These are phyloP conservation scores for Schizophyllum amplum DNA, from an alignment of 1,284 basidiomycete species.

Conservation along the genomic window DNA sequence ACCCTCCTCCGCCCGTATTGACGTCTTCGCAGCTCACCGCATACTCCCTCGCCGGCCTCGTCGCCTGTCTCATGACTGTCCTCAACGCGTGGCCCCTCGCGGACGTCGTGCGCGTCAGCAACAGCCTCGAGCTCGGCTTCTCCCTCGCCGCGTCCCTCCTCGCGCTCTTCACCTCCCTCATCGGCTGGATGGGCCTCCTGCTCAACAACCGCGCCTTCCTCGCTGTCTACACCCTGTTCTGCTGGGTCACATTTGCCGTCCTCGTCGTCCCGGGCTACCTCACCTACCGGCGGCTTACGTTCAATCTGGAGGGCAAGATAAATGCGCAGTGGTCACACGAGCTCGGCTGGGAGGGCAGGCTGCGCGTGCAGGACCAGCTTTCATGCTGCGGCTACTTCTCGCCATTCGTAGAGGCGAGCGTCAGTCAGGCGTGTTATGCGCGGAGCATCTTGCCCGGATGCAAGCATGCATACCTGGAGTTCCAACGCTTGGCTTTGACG, in stretches of 20 bases:
- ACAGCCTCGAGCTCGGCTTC: conserved; percentile 49
- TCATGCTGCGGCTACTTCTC: conserved; percentile 65
- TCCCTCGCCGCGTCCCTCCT: conserved; percentile 47
- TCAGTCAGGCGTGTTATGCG: conserved; percentile 56
- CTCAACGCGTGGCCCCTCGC: conserved; percentile 55
- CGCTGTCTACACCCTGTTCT: conserved; percentile 55
- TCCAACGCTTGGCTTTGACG: conserved; percentile 42
- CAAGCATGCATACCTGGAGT: conserved; percentile 47
- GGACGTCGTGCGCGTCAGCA: conserved; percentile 56
- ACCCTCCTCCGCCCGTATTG: not conserved
- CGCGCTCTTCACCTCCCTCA: conserved; percentile 45
- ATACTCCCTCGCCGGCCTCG: conserved; percentile 46
- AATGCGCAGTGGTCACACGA: conserved; percentile 59
- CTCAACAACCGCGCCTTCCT: conserved; percentile 68
- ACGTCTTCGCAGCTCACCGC: conserved; percentile 30
- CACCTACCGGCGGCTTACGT: conserved; percentile 54
- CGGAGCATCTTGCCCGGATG: conserved; percentile 56
- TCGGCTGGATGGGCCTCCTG: conserved; percentile 65
- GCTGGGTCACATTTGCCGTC: conserved; percentile 57
- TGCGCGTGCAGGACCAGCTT: conserved; percentile 57
- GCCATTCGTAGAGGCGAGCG: conserved; percentile 61
- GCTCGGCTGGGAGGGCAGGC: conserved; percentile 42
- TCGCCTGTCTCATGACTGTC: conserved; percentile 55
- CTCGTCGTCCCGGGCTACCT: conserved; percentile 63
- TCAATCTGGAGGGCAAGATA: conserved; percentile 70